Percentiles rank a stretch among this genome's conserved stretches.
Evolutionary conservation across 139 green algal genomes (phyloP).

Genomic region (Chlamydomonas applanata): DNA sequence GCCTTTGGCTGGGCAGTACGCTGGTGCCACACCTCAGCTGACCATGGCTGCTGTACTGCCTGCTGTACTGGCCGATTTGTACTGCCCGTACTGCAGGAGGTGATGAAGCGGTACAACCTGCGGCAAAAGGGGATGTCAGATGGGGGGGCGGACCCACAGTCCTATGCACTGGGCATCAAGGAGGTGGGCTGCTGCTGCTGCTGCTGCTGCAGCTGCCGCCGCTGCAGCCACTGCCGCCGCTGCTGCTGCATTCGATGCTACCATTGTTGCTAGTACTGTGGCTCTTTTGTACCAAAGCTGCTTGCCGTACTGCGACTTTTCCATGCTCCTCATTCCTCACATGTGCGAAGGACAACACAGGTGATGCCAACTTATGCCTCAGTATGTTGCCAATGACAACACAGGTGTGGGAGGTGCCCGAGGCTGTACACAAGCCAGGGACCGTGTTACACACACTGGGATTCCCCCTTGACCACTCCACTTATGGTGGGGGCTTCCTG

Average conservation of each 20-base stretch:
- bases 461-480: slow-evolving; percentile 67
- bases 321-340: no score
- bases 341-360: no score
- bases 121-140: slow-evolving; percentile 40
- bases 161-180: slow-evolving; percentile 92
- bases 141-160: slow-evolving; percentile 64
- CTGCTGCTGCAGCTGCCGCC: slow-evolving; percentile 40
- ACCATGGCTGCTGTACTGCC: no score
- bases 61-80: no score
- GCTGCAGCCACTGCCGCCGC: no score
- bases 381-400: no score
- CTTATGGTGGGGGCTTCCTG: slow-evolving; percentile 88
- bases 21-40: no score
- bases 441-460: slow-evolving; percentile 84
- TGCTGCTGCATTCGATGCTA: no score
- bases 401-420: slow-evolving; percentile 57
- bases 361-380: no score
- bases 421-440: slow-evolving; percentile 67
- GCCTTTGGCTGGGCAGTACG: no score
- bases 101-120: slow-evolving; percentile 73
- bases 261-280: no score
- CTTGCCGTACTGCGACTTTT: no score
- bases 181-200: slow-evolving; percentile 91
- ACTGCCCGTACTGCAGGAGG: slow-evolving; percentile 43
- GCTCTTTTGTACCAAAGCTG: neutral